These are phyloP conservation scores for Blastobotrys robertii DNA, from an alignment of 805 yeast species.

Conservation along the genomic window DNA sequence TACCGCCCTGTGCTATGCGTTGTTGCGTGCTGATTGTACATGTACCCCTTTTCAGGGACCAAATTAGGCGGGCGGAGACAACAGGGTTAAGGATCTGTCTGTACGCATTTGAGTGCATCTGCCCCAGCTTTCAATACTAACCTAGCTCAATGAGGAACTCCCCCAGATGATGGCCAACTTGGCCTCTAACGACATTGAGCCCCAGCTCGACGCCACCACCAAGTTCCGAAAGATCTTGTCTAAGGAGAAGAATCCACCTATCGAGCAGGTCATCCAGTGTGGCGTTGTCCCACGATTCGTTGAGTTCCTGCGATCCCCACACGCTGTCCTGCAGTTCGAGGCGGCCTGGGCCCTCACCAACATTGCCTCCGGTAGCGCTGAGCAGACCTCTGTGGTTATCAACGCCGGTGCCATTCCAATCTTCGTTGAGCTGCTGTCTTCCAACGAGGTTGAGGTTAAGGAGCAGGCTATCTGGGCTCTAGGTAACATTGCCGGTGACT, in stretches of 20 bases:
- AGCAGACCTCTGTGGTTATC: constrained; percentile 83
- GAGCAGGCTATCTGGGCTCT: constrained; percentile 99
- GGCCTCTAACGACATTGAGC: constrained; percentile 62
- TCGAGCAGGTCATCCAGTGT: constrained; percentile 80
- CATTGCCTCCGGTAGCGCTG: constrained; percentile 88
- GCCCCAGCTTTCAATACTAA: constrained; percentile 17
- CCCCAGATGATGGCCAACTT: constrained; percentile 81
- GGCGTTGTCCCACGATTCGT: constrained; percentile 93
- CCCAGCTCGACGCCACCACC: constrained; percentile 80
- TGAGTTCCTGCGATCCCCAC: constrained; percentile 64
- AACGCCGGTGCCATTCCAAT: constrained; percentile 91
- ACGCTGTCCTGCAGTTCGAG: constrained; percentile 85
- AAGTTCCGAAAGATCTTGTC: constrained; percentile 89
- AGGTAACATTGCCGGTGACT: constrained; percentile 98
- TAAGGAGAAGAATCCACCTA: constrained; percentile 93
- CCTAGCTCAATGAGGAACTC: constrained; percentile 40
- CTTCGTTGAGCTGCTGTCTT: constrained; percentile 71
- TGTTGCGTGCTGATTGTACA: not conserved
- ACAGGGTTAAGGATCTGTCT: not conserved
- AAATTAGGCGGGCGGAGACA: not conserved
- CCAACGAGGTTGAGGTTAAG: constrained; percentile 81
- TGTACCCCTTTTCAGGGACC: no score
- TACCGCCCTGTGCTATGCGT: no score
- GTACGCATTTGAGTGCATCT: no score
- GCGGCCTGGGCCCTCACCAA: constrained; percentile 99